A percentile compares a stretch with the other conserved stretches of the same genome.
Evolutionary conservation across 371 early-diverging fungal species (phyloP).

Genomic region (Dentiscutata heterogama): DNA sequence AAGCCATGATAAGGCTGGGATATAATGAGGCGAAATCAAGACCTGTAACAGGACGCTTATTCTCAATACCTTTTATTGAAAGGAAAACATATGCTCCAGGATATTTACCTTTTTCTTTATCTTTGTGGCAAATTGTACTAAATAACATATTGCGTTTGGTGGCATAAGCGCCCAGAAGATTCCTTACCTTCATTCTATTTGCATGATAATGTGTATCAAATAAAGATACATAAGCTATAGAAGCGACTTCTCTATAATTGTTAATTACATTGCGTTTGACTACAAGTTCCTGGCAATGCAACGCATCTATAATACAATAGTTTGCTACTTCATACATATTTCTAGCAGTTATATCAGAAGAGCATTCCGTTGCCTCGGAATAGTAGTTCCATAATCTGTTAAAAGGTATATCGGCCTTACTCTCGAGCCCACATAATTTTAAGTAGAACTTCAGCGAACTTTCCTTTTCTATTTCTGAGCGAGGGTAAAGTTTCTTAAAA

Average conservation of each 20-base stretch:
- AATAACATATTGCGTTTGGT: conserved; percentile 15
- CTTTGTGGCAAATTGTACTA: conserved; percentile 11
- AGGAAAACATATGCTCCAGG: neutral
- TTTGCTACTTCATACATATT: conserved; percentile 29
- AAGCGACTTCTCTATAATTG: conserved; percentile 23
- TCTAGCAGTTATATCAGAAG: too few relatives aligned
- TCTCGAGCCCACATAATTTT: too few relatives aligned
- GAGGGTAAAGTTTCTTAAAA: neutral
- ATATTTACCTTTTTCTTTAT: conserved; percentile 17
- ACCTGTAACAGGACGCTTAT: too few relatives aligned
- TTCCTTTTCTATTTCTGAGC: neutral
- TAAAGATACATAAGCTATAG: conserved; percentile 33
- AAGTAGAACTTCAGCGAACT: neutral
- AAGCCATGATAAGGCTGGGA: too few relatives aligned
- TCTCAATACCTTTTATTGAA: too few relatives aligned
- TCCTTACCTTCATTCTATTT: too few relatives aligned
- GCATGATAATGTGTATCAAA: conserved; percentile 15
- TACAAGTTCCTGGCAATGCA: conserved; percentile 20
- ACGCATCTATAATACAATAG: too few relatives aligned
- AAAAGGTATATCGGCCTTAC: too few relatives aligned
- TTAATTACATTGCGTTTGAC: conserved; percentile 34
- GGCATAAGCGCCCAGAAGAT: conserved; percentile 22
- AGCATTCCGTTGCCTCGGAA: too few relatives aligned
- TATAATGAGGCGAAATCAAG: too few relatives aligned
- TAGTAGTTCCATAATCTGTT: too few relatives aligned